Conservation (phyloP, 2,329 filamentous ascomycete genomes). For the Fusarium praegraminearum region DNA sequence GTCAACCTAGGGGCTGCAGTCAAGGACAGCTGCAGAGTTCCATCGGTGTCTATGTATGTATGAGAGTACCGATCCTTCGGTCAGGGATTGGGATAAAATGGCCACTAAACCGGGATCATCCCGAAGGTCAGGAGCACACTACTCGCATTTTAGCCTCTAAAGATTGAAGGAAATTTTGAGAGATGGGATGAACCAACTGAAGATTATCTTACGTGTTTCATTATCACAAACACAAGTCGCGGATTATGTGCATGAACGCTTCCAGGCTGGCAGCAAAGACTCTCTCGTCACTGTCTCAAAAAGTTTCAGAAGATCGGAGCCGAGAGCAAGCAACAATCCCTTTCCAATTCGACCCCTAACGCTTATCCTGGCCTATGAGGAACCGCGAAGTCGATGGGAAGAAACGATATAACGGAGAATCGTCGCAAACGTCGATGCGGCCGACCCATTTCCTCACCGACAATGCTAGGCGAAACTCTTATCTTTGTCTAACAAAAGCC, state of each 20-base stretch:
- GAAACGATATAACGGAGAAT: constrained; percentile 14
- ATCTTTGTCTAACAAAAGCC: constrained; percentile 30
- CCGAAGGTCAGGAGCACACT: constrained; percentile 19
- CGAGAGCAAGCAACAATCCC: constrained; percentile 8
- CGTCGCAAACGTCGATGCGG: constrained; percentile 10
- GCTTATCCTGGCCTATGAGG: constrained; percentile 27
- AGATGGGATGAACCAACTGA: constrained; percentile 2
- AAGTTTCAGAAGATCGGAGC: background rate
- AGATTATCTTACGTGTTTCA: background rate
- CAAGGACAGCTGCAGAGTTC: constrained; percentile 39
- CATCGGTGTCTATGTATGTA: constrained; percentile 37
- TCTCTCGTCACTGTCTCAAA: constrained; percentile 1
- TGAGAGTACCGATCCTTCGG: constrained; percentile 42
- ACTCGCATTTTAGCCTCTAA: constrained; percentile 12
- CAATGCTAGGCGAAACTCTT: constrained; percentile 34
- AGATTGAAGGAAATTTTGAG: background rate
- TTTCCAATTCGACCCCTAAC: constrained; percentile 19
- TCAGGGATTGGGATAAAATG: constrained; percentile 38
- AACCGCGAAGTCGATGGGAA: constrained; percentile 8
- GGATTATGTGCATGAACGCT: constrained; percentile 3
- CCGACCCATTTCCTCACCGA: constrained; percentile 36
- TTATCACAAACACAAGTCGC: background rate
- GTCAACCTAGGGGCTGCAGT: constrained; percentile 36
- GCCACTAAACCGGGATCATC: constrained; percentile 29
- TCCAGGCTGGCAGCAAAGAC: background rate